These are phyloP conservation scores for Penicillium sp. DNA, from an alignment of 2,329 filamentous ascomycete species.

Conservation along the genomic window DNA sequence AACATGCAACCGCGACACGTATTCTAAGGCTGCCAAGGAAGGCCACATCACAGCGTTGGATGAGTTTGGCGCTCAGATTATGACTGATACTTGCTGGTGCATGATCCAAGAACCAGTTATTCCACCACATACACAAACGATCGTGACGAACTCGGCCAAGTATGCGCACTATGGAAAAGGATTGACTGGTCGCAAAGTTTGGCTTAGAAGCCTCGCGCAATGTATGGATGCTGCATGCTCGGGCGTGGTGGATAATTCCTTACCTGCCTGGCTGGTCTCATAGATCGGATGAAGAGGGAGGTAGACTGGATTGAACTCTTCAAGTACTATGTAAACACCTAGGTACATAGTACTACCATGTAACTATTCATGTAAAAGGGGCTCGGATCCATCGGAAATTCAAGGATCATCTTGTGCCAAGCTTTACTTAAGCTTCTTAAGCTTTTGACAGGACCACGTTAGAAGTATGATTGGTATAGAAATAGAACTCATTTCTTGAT, in stretches of 20 bases:
- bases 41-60: conserved; percentile 31
- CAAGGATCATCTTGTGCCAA: not conserved
- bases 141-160: conserved; percentile 47
- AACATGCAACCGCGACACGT: conserved; percentile 20
- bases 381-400: conserved; percentile 12
- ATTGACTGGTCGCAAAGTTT: conserved; percentile 19
- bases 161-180: conserved; percentile 43
- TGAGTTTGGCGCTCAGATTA: conserved; percentile 36
- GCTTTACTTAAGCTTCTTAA: conserved; percentile 25
- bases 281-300: not conserved
- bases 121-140: conserved; percentile 18
- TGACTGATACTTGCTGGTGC: conserved; percentile 49
- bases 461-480: not conserved
- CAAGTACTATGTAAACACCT: too few relatives aligned
- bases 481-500: too few relatives aligned
- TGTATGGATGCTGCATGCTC: conserved; percentile 26
- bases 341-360: too few relatives aligned
- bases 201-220: conserved; percentile 24
- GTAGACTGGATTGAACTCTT: not conserved
- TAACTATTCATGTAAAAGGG: too few relatives aligned
- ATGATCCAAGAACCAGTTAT: conserved; percentile 44
- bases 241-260: conserved; percentile 1
- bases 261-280: not conserved
- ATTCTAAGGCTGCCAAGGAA: conserved; percentile 21
- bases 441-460: not conserved